phyloP scores from a whole-genome alignment of 345 rosid genomes.

The Salix brachista region DNA sequence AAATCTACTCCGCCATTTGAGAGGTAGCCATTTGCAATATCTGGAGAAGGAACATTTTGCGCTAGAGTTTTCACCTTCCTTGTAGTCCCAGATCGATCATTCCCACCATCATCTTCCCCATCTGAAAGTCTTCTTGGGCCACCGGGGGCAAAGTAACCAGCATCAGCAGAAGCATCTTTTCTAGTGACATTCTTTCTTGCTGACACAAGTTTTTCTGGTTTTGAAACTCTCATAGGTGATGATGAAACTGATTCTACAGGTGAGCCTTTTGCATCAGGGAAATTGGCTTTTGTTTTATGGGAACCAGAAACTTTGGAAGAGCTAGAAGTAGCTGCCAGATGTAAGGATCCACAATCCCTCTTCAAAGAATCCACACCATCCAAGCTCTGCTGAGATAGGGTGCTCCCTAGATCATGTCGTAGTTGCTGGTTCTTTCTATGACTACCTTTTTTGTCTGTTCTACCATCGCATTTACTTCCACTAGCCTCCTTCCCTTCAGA shows the following conservation, averaged over 20 bases:
- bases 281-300: constrained; percentile 54
- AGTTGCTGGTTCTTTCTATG: constrained; percentile 34
- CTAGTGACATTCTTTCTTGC: constrained; percentile 32
- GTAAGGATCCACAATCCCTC: constrained; percentile 48
- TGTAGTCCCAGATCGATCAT: constrained; percentile 52
- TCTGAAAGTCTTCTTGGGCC: constrained; percentile 47
- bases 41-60: constrained; percentile 39
- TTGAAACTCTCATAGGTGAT: constrained; percentile 60
- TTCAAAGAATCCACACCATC: constrained; percentile 47
- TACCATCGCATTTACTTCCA: constrained; percentile 48
- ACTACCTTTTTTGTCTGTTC: constrained; percentile 49
- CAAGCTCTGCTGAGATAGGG: constrained; percentile 36
- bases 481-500: constrained; percentile 58
- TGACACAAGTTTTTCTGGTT: constrained; percentile 39
- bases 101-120: constrained; percentile 59
- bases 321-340: constrained; percentile 75
- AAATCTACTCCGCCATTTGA: constrained; percentile 40
- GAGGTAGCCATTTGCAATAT: constrained; percentile 27
- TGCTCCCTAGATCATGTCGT: constrained; percentile 34
- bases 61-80: constrained; percentile 38
- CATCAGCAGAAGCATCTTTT: constrained; percentile 42
- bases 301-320: constrained; percentile 92
- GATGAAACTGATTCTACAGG: constrained; percentile 88
- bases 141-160: constrained; percentile 36
- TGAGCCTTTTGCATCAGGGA: constrained; percentile 68